phyloP scores from a whole-genome alignment of 257 asterid genomes.

The Solanum corneliomulleri region DNA sequence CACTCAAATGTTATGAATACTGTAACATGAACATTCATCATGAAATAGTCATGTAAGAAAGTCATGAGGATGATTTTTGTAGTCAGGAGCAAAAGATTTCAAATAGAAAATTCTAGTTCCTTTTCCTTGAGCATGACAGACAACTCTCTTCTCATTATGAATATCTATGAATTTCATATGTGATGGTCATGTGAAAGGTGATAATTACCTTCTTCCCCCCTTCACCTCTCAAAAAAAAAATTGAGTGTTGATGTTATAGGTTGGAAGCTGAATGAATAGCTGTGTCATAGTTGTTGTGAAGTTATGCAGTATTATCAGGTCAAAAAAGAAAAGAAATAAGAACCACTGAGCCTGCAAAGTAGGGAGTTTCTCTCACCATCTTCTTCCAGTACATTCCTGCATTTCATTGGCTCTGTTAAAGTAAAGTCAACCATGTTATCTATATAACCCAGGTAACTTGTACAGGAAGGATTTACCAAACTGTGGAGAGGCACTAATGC shows the following conservation, averaged over 20 bases:
- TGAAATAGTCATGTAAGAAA: not conserved
- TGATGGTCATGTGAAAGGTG: not conserved
- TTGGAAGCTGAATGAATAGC: not conserved
- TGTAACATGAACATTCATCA: not conserved
- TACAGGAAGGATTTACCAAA: conserved; percentile 75
- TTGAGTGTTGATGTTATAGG: not conserved
- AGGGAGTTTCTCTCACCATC: not conserved
- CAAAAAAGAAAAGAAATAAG: not conserved
- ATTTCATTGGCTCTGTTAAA: not conserved
- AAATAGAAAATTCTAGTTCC: not conserved
- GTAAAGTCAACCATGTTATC: not conserved
- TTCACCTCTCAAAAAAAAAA: not conserved
- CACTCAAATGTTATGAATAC: not conserved
- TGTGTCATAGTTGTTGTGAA: not conserved
- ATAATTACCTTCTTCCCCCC: not conserved
- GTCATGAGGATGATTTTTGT: not conserved
- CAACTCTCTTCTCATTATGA: not conserved
- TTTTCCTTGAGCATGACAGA: not conserved
- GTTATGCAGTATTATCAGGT: not conserved
- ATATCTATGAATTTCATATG: not conserved
- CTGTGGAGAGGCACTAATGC: conserved; percentile 98
- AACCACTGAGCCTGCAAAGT: not conserved
- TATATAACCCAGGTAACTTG: not conserved
- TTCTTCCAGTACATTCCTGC: not conserved
- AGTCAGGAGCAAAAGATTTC: not conserved